phyloP scores from a whole-genome alignment of 2,329 filamentous ascomycete genomes.

The Phyllosticta citrichinensis region DNA sequence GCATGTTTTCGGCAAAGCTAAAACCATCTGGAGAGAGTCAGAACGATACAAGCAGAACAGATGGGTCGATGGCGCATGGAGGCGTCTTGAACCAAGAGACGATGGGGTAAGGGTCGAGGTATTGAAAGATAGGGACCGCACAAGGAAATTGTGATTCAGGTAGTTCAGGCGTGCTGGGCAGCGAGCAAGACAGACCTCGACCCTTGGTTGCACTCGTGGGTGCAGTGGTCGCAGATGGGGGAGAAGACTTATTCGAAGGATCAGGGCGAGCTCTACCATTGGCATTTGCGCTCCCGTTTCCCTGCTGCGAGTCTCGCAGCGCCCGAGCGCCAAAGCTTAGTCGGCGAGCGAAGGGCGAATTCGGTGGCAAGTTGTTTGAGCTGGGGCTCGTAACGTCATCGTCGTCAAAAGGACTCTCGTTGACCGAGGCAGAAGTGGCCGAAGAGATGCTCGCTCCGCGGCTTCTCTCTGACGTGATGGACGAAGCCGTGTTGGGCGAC shows the following conservation, averaged over 20 bases:
- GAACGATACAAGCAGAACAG: slow-evolving; percentile 20
- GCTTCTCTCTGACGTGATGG: slow-evolving; percentile 26
- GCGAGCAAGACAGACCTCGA: slow-evolving; percentile 47
- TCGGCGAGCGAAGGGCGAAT: slow-evolving; percentile 61
- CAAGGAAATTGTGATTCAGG: slow-evolving; percentile 13
- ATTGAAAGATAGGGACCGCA: slow-evolving; percentile 15
- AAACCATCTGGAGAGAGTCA: slow-evolving; percentile 77
- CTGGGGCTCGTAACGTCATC: slow-evolving; percentile 47
- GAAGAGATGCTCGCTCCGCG: slow-evolving; percentile 40
- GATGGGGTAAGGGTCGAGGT: slow-evolving; percentile 16
- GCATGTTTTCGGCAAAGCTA: slow-evolving; percentile 95
- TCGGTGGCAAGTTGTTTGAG: slow-evolving; percentile 46
- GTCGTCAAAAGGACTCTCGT: slow-evolving; percentile 46
- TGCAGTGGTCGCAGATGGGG: slow-evolving; percentile 32
- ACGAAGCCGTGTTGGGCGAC: slow-evolving; percentile 30
- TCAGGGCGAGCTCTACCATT: slow-evolving; percentile 50
- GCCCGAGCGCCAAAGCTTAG: slow-evolving; percentile 85
- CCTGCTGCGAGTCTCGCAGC: slow-evolving; percentile 56
- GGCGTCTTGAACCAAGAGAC: slow-evolving; percentile 21
- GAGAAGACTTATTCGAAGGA: slow-evolving; percentile 35
- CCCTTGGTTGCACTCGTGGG: slow-evolving; percentile 39
- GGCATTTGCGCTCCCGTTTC: slow-evolving; percentile 44
- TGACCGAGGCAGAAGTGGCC: slow-evolving; percentile 36
- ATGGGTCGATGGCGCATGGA: slow-evolving; percentile 4
- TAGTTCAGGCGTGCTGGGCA: slow-evolving; percentile 17